Evolutionary conservation across 768 basidiomycete species (phyloP), one percentile per base, ranked within the genome.

Genomic region (Suillus paluster): DNA sequence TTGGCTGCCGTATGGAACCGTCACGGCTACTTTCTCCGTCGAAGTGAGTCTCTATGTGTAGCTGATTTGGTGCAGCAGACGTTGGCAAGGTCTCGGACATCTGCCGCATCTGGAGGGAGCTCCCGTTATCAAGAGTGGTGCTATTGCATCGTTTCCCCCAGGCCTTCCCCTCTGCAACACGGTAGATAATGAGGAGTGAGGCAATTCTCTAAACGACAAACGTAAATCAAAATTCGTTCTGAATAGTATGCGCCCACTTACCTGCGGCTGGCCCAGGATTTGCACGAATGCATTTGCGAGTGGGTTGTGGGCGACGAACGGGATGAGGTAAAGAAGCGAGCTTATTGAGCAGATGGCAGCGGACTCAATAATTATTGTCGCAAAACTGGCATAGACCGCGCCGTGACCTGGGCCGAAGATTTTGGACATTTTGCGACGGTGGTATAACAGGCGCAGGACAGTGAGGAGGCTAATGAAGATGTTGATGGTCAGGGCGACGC

Each of bases 101-200:
- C 39, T 58, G 64, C 44, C 58, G 73, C 58, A 66, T 58, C 30
- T 38, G 55, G 30, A 64, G 57, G 7, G 70, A 64, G 34, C 2
- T 23, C 0, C 62, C 58, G 11, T 63, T 63, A 21, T 33, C 8
- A 8, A 33, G 8, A 8, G 33, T 33, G 33, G 33, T n/a, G n/a
- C n/a, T n/a, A n/a, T n/a, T 33, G 21, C 30, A 14, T 73, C 83
- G 66, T 27, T 54, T 63, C 27, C 67, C 65, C 82, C 80, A 81
- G 3, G 80, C 81, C 21, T 77, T 74, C 14, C 82, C 81, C 62
- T 80, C 73, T 1, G 80, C 79, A 17, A 83, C 72, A n/a, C 81
- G 78, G 45, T 78, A 79, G 36, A 81, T 81, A 61, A 83, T 83
- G n/a, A n/a, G n/a, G 62, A 81, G 79, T 0, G 78, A 77, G 12